Base-by-base conservation (phyloP, 495 filamentous ascomycete species). In the Xylaria sp. region DNA sequence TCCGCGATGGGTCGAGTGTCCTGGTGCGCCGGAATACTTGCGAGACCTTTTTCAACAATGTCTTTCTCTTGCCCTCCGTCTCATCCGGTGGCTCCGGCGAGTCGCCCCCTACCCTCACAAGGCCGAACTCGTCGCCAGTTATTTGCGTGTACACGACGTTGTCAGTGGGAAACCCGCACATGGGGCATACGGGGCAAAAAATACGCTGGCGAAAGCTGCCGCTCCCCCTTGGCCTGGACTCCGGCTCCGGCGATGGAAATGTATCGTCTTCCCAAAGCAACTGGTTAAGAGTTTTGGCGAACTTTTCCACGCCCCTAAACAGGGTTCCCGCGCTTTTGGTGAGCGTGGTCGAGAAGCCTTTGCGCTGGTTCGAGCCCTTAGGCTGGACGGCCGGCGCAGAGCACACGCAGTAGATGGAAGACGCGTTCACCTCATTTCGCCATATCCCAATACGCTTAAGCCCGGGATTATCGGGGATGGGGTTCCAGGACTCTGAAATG, bases 381-480 rank as follows among this genome's bases (percentile, higher is more conserved):
- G 52, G 8, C 35, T n/a, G 50, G 40, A 33, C 44, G 50, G 33
- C 31, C 37, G 58, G 68, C 11, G 58, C 68, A 17, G 75, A 78
- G 37, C 74, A 79, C 35, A 26, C 44, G 68, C 77, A 77, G 46
- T 66, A 67, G 5, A 44, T 68, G 41, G 43, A 67, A 24, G 72
- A 44, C 12, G 44, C 14, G 5, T 65, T 53, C 24, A 80, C 77
- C 58, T 80, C 79, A 41, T 24, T 53, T 53, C 69, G 73, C 79
- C 79, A 80, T 44, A 76, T 70, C 19, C 68, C 50, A 44, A 80
- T 78, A 62, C 65, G 68, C 1, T 61, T 44, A n/a, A 67, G 31
- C 19, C 57, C 72, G 9, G 21, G 33, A 17, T 59, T 43, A 19
- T 59, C 21, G 21, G 8, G 8, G 40, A 44, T 4, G 44, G 31